Percentiles rank a stretch among this genome's conserved stretches.
Evolutionary conservation across 331 rosid genomes (phyloP).

Genomic region (Rhamnella rubrinervis): DNA sequence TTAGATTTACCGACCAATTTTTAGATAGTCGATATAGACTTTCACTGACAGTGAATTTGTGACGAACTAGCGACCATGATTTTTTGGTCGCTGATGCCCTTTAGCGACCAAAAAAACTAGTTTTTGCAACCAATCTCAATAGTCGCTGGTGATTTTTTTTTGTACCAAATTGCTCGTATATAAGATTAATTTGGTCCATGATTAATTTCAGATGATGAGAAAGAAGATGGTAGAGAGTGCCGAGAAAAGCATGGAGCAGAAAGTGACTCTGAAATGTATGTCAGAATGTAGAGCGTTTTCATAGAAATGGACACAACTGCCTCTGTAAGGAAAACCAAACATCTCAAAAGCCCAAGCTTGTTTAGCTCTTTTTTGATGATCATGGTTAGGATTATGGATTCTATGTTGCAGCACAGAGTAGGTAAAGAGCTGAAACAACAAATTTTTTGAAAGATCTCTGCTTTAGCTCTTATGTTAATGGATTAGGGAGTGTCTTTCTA

Average conservation of each 20-base stretch:
- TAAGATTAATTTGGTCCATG: not conserved
- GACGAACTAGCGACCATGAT: too few relatives aligned
- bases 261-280: slow-evolving; percentile 62
- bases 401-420: slow-evolving; percentile 41
- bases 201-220: slow-evolving; percentile 43
- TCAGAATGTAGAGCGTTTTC: slow-evolving; percentile 65
- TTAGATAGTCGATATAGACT: too few relatives aligned
- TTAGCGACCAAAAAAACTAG: too few relatives aligned
- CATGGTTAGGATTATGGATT: not conserved
- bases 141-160: too few relatives aligned
- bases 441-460: too few relatives aligned
- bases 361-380: not conserved
- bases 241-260: slow-evolving; percentile 54
- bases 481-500: too few relatives aligned
- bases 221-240: slow-evolving; percentile 69
- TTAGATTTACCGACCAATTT: too few relatives aligned
- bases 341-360: not conserved
- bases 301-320: slow-evolving; percentile 60
- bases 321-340: slow-evolving; percentile 27
- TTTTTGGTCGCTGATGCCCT: too few relatives aligned
- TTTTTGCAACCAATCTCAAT: too few relatives aligned
- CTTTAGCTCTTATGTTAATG: too few relatives aligned
- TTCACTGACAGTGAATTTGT: too few relatives aligned
- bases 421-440: slow-evolving; percentile 62
- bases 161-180: not conserved